A percentile compares a stretch with the other conserved stretches of the same genome.
Conservation (phyloP, 2,329 filamentous ascomycete genomes). For the Zymoseptoria passerinii region DNA sequence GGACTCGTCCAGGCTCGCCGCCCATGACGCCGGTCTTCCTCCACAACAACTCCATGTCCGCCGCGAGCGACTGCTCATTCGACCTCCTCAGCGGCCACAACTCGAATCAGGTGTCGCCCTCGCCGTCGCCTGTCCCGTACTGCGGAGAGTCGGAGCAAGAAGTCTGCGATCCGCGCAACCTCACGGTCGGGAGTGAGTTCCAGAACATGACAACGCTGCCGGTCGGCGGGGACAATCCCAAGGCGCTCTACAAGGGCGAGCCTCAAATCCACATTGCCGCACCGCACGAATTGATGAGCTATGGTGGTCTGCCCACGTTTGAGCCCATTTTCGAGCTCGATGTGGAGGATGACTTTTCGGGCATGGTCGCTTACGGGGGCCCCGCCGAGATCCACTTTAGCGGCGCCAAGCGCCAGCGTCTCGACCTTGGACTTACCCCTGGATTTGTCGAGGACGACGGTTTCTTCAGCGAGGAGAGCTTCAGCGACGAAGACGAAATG, state of each 20-base stretch:
- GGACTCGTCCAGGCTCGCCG: slow-evolving; percentile 69
- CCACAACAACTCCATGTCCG: slow-evolving; percentile 56
- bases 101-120: slow-evolving; percentile 62
- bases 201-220: slow-evolving; percentile 42
- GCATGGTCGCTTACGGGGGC: slow-evolving; percentile 56
- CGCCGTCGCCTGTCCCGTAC: slow-evolving; percentile 68
- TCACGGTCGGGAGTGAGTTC: slow-evolving; percentile 59
- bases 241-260: slow-evolving; percentile 40
- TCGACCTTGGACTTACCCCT: slow-evolving; percentile 51
- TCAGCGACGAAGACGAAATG: slow-evolving; percentile 65
- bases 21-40: slow-evolving; percentile 78
- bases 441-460: slow-evolving; percentile 60
- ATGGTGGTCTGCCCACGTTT: slow-evolving; percentile 61
- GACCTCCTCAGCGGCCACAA: slow-evolving; percentile 64
- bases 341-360: slow-evolving; percentile 79
- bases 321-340: slow-evolving; percentile 85
- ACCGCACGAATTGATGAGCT: slow-evolving; percentile 40
- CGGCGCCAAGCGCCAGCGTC: slow-evolving; percentile 62
- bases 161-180: slow-evolving; percentile 80
- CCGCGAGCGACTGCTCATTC: slow-evolving; percentile 49
- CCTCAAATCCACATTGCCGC: slow-evolving; percentile 32
- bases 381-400: slow-evolving; percentile 53
- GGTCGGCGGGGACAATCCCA: slow-evolving; percentile 33
- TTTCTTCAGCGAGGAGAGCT: slow-evolving; percentile 67
- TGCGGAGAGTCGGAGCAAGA: slow-evolving; percentile 59